Conservation (phyloP, 108 stramenopile genomes). For the Mayamaea pseudoterrestris region DNA sequence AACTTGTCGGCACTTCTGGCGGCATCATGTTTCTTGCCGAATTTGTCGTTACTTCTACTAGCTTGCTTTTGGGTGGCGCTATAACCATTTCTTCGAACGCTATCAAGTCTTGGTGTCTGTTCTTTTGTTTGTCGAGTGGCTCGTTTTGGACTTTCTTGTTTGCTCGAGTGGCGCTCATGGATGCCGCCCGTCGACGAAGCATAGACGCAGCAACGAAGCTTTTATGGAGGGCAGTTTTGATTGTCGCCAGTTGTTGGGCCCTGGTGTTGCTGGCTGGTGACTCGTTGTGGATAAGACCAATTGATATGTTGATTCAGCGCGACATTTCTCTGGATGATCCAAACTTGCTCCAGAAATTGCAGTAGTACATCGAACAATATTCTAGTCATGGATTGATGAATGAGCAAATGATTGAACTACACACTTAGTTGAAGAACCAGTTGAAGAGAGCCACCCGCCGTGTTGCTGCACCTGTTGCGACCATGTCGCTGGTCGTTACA, state of each 20-base stretch:
- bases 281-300: no score
- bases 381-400: no score
- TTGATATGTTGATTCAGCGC: no score
- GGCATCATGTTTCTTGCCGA: conserved; percentile 57
- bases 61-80: conserved; percentile 52
- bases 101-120: conserved; percentile 51
- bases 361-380: no score
- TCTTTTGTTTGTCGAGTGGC: conserved; percentile 40
- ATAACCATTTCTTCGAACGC: conserved; percentile 43
- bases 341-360: no score
- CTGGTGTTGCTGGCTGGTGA: no score
- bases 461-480: no score
- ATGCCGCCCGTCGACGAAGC: conserved; percentile 32
- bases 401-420: no score
- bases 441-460: no score
- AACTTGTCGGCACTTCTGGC: conserved; percentile 60
- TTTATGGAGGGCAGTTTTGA: conserved; percentile 24
- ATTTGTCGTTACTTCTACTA: conserved; percentile 49
- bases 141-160: conserved; percentile 55
- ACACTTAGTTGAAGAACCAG: no score
- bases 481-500: no score
- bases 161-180: conserved; percentile 40
- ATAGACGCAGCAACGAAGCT: conserved; percentile 33
- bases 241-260: conserved; percentile 4
- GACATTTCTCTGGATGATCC: no score